These are phyloP conservation scores for Phialophora tarda DNA, from an alignment of 2,329 filamentous ascomycete species.

Conservation along the genomic window DNA sequence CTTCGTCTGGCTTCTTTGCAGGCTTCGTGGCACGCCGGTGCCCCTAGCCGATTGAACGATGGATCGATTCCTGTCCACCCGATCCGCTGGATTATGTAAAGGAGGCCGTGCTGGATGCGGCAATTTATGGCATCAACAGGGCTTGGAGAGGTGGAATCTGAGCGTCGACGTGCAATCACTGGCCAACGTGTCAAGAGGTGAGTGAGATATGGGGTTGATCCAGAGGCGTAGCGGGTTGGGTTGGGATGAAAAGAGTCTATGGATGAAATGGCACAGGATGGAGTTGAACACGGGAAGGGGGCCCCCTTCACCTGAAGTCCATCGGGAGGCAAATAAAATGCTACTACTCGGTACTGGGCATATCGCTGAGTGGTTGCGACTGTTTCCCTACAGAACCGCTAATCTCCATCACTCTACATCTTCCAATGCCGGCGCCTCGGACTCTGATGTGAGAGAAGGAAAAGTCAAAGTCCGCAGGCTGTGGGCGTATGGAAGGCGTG, in stretches of 20 bases:
- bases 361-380: background rate
- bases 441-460: constrained; percentile 20
- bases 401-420: constrained; percentile 13
- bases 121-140: constrained; percentile 12
- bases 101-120: constrained; percentile 21
- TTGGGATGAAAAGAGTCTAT: constrained; percentile 3
- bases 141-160: constrained; percentile 4
- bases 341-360: background rate
- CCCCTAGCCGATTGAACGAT: constrained; percentile 21
- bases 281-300: background rate
- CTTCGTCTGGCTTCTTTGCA: constrained; percentile 11
- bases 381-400: background rate
- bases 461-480: constrained; percentile 7
- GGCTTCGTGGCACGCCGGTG: constrained; percentile 11
- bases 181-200: constrained; percentile 16
- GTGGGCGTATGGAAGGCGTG: background rate
- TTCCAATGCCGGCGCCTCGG: constrained; percentile 9
- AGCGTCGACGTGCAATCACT: background rate
- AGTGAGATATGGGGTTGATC: background rate
- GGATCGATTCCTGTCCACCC: constrained; percentile 12
- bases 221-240: constrained; percentile 12
- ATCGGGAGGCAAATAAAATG: constrained; percentile 16
- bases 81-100: constrained; percentile 19
- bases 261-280: constrained; percentile 13
- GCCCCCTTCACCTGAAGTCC: constrained; percentile 2